Base-by-base conservation (phyloP, 2,329 filamentous ascomycete genomes). In the Aspergillus caelatus region DNA sequence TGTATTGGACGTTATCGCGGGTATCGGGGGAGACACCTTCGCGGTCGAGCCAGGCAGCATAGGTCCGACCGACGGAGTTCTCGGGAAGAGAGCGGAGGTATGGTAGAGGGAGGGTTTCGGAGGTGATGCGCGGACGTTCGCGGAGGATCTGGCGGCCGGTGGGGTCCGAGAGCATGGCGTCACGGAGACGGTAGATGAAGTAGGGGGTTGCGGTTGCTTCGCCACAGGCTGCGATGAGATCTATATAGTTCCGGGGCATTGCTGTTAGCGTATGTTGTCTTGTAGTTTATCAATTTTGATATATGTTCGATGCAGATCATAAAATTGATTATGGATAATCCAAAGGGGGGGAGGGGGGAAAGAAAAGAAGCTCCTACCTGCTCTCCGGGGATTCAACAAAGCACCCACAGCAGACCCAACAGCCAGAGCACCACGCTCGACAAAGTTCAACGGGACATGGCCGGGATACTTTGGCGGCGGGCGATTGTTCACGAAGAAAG, bases 11-110 rank as follows among this genome's bases (percentile, higher is more conserved):
- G 2, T 79, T 77, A 46, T 90, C 84, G 53, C 95, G 88, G 8
- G 94, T 97, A 78, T 99, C 95, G 1, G 95, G 95, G 10, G 91
- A 91, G 16, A 99, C 94, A 65, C 92, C 92, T 79, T 99, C 95
- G 53, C 91, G 87, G 78, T 97, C 93, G n/a, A 98, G 85, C 94
- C 95, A 99, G 59, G 84, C 85, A 10, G 89, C 91, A 79, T 98
- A 99, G 57, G 90, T 89, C 53, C 87, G 86, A 28, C 95, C 95
- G 11, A 99, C 88, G 2, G 88, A 91, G 74, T 89, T 90, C 12
- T 83, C 77, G 1, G 92, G 91, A 11, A 97, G 82, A 2, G 83
- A 76, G 61, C 94, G 91, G 39, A 99, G 88, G 63, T 86, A 83
- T 1, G 87, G 81, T 26, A 97, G 83, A 62, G 88, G 86, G 67